A percentile compares a stretch with the other conserved stretches of the same genome.
phyloP scores from a whole-genome alignment of 805 yeast genomes.

The Saccharomyces eubayanus region DNA sequence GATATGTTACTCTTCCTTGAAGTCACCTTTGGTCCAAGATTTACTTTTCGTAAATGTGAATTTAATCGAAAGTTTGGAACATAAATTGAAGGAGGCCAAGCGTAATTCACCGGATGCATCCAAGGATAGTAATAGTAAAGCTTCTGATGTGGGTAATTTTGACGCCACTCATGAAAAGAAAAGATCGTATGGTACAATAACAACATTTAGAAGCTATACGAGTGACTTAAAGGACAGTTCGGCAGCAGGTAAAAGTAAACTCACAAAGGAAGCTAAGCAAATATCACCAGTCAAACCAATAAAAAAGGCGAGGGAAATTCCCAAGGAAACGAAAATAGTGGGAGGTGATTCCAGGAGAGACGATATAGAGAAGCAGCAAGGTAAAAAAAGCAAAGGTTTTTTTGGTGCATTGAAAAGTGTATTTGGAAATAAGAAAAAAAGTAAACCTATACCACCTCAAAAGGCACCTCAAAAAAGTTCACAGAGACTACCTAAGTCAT shows the following conservation, averaged over 20 bases:
- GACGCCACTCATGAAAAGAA: conserved; percentile 12
- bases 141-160: neutral
- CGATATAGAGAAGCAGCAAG: conserved; percentile 6
- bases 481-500: conserved; percentile 4
- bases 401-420: conserved; percentile 12
- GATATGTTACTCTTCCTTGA: conserved; percentile 19
- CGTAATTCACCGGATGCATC: neutral
- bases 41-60: conserved; percentile 17
- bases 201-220: conserved; percentile 26
- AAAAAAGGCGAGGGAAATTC: neutral
- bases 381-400: conserved; percentile 13
- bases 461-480: neutral
- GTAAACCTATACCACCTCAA: neutral
- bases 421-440: conserved; percentile 11
- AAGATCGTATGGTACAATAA: conserved; percentile 27
- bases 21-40: conserved; percentile 15
- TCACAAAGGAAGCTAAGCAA: neutral
- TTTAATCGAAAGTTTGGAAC: conserved; percentile 12
- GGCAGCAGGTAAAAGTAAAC: neutral
- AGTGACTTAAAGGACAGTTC: conserved; percentile 18
- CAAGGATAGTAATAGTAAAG: neutral
- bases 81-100: conserved; percentile 1
- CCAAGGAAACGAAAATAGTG: neutral
- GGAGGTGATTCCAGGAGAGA: neutral
- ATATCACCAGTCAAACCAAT: neutral